These are phyloP conservation scores for Cunninghamia lanceolata DNA, from an alignment of 75 land plant species.

Conservation along the genomic window DNA sequence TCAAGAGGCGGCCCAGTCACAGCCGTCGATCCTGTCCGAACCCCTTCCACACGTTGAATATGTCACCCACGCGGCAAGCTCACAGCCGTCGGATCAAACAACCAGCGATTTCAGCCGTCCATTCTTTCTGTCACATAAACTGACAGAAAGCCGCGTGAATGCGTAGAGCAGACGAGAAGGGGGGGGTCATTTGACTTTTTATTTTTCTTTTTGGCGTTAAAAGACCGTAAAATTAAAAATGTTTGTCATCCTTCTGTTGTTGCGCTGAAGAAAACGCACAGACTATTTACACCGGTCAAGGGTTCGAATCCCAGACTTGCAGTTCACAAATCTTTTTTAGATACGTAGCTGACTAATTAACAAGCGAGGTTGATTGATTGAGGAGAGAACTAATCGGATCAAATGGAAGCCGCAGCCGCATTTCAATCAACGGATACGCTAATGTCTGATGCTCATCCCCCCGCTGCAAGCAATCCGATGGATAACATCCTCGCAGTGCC, in stretches of 20 bases:
- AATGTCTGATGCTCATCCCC: constrained; percentile 36
- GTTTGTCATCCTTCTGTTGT: background rate
- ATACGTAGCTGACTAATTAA: too few species aligned
- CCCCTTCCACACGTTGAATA: background rate
- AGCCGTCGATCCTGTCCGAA: constrained; percentile 11
- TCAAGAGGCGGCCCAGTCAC: background rate
- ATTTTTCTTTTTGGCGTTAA: background rate
- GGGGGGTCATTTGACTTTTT: background rate
- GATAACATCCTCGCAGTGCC: constrained; percentile 38
- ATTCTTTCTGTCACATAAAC: background rate
- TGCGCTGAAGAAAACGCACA: background rate
- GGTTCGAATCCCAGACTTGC: background rate
- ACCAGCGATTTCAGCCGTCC: background rate
- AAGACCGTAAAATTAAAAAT: background rate
- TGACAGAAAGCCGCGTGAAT: background rate
- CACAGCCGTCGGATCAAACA: background rate
- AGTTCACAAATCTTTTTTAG: background rate
- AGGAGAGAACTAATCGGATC: background rate
- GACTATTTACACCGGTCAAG: background rate
- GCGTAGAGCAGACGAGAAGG: background rate
- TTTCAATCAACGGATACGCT: constrained; percentile 34
- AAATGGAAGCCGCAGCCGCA: constrained; percentile 16
- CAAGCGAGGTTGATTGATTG: background rate
- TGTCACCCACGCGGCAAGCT: background rate
- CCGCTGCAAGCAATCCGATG: constrained; percentile 9